Conservation (phyloP, 2,329 filamentous ascomycete species). For the Xylariaceae sp. region DNA sequence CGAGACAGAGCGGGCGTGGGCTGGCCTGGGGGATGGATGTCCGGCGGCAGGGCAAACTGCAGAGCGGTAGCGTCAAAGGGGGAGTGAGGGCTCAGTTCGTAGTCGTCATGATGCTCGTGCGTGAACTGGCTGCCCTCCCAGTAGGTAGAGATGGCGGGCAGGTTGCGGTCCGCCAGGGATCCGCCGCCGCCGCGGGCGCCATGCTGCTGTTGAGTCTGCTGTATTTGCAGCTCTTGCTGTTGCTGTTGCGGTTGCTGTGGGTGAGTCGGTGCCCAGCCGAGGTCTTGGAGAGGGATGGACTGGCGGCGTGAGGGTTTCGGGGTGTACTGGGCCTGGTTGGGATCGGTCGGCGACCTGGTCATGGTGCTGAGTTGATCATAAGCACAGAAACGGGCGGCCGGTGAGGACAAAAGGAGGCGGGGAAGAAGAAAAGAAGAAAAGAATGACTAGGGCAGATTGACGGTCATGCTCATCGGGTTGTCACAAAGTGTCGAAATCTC, state of each 20-base stretch:
- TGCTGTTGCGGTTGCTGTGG: constrained; percentile 8
- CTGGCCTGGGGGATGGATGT: constrained; percentile 39
- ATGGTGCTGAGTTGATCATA: constrained; percentile 42
- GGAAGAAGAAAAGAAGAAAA: not conserved
- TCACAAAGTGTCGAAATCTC: no score
- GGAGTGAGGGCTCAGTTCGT: constrained; percentile 39
- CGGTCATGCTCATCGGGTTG: no score
- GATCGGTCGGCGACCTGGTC: constrained; percentile 36
- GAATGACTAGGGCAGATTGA: not conserved
- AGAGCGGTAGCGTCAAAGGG: constrained; percentile 53
- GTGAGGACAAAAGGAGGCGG: constrained; percentile 2
- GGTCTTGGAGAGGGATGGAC: constrained; percentile 71
- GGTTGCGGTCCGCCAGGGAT: constrained; percentile 27
- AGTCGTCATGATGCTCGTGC: constrained; percentile 35
- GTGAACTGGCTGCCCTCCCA: constrained; percentile 48
- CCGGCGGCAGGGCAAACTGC: constrained; percentile 54
- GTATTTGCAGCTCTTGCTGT: constrained; percentile 25
- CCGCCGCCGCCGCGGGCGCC: constrained; percentile 19
- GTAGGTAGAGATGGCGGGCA: constrained; percentile 48
- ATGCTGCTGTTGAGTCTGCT: constrained; percentile 10
- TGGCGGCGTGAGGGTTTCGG: constrained; percentile 46
- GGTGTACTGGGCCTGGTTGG: constrained; percentile 42
- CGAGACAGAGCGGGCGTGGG: constrained; percentile 31
- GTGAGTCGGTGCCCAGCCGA: constrained; percentile 36
- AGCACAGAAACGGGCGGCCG: constrained; percentile 22